A percentile compares a stretch with the other conserved stretches of the same genome.
phyloP scores from a whole-genome alignment of 371 early-diverging fungal genomes.

The Rhizopus delemar region DNA sequence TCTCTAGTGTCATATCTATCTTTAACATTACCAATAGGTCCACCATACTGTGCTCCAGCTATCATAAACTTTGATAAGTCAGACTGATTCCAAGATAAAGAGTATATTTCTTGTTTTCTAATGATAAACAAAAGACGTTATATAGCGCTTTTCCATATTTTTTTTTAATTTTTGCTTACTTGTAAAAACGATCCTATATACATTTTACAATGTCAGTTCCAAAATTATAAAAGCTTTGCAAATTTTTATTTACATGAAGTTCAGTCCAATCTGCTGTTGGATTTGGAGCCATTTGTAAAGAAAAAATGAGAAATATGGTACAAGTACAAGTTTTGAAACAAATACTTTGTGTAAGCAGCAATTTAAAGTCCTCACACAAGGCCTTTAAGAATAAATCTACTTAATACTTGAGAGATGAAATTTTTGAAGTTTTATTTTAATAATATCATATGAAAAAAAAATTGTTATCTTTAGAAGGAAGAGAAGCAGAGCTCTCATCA shows the following conservation, averaged over 20 bases:
- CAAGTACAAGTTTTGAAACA: slow-evolving; percentile 2
- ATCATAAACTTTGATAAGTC: slow-evolving; percentile 82
- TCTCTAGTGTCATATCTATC: neutral
- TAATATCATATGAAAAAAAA: too few relatives aligned
- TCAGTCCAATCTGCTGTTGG: slow-evolving; percentile 59
- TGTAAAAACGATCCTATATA: slow-evolving; percentile 53
- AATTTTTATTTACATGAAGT: slow-evolving; percentile 39
- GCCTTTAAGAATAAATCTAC: too few relatives aligned
- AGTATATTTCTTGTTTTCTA: slow-evolving; percentile 79
- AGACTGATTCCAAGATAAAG: slow-evolving; percentile 85
- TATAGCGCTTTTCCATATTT: neutral
- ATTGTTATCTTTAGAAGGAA: too few relatives aligned
- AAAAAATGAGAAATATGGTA: slow-evolving; percentile 1
- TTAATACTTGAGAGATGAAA: too few relatives aligned
- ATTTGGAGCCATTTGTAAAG: slow-evolving; percentile 41
- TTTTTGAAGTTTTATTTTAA: too few relatives aligned
- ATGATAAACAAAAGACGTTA: neutral
- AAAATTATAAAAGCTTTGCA: too few relatives aligned
- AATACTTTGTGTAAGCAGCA: neutral
- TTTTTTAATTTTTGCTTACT: slow-evolving; percentile 22
- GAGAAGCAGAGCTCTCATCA: too few relatives aligned
- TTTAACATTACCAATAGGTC: slow-evolving; percentile 78
- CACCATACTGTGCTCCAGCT: slow-evolving; percentile 86
- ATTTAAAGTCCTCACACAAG: neutral
- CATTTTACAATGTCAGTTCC: neutral